Evolutionary conservation across 805 yeast species (phyloP).

Genomic region (Yarrowia sp.): DNA sequence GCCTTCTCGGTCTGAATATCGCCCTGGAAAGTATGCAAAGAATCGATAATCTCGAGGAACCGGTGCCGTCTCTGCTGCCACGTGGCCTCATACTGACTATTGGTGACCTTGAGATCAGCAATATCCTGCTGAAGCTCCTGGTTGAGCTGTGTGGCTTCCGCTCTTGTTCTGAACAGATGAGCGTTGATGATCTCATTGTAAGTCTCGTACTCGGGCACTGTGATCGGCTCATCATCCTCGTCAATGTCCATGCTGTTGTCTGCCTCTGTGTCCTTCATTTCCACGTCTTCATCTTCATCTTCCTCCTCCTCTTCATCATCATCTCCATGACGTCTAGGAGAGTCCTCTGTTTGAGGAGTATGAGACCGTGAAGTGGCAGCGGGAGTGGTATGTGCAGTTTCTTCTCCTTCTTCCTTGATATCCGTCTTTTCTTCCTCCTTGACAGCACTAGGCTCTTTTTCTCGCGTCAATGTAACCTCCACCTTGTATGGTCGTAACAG

Average conservation of each 20-base stretch:
- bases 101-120: slow-evolving; percentile 35
- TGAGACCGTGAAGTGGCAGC: slow-evolving; percentile 8
- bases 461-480: slow-evolving; percentile 34
- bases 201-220: slow-evolving; percentile 20
- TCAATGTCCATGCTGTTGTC: slow-evolving; percentile 26
- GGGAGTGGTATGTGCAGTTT: not conserved
- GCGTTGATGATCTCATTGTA: slow-evolving; percentile 13
- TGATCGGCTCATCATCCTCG: not conserved
- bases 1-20: slow-evolving; percentile 38
- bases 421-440: slow-evolving; percentile 4
- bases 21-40: slow-evolving; percentile 37
- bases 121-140: slow-evolving; percentile 26
- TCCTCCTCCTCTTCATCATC: slow-evolving; percentile 37
- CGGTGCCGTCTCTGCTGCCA: slow-evolving; percentile 37
- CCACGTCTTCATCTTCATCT: slow-evolving; percentile 40
- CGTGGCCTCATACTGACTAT: slow-evolving; percentile 21
- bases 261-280: slow-evolving; percentile 40
- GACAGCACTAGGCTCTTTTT: slow-evolving; percentile 1
- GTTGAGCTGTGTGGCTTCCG: slow-evolving; percentile 24
- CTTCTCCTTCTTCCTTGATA: slow-evolving; percentile 14
- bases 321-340: slow-evolving; percentile 31
- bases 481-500: slow-evolving; percentile 27
- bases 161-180: slow-evolving; percentile 26
- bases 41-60: slow-evolving; percentile 29
- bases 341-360: slow-evolving; percentile 10